These are phyloP conservation scores for Epichloe aotearoae DNA, from an alignment of 2,329 filamentous ascomycete species.

Conservation along the genomic window DNA sequence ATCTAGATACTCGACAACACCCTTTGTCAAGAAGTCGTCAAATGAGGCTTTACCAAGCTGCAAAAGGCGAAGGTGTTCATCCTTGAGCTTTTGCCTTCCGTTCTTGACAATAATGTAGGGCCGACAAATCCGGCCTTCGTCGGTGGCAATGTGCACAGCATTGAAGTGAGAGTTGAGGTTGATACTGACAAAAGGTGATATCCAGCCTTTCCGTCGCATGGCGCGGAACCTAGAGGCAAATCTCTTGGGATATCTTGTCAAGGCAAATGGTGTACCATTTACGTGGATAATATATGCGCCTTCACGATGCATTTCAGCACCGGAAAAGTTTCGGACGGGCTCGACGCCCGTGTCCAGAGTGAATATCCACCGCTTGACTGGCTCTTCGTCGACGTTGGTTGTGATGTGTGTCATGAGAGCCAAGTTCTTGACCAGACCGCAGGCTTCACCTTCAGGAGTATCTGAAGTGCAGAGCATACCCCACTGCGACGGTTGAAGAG, in stretches of 20 bases:
- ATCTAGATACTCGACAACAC: conserved; percentile 90
- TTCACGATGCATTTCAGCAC: conserved; percentile 72
- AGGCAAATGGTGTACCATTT: conserved; percentile 85
- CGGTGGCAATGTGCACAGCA: conserved; percentile 88
- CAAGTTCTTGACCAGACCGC: conserved; percentile 94
- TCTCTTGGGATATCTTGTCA: conserved; percentile 73
- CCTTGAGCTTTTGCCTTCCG: conserved; percentile 65
- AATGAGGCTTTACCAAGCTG: conserved; percentile 78
- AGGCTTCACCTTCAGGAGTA: conserved; percentile 96
- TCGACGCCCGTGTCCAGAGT: conserved; percentile 75
- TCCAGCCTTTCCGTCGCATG: conserved; percentile 75
- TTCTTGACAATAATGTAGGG: conserved; percentile 93
- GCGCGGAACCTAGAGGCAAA: conserved; percentile 79
- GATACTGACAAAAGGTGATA: conserved; percentile 94
- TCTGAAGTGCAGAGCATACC: conserved; percentile 96
- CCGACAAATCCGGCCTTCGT: conserved; percentile 91
- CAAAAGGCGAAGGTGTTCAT: conserved; percentile 65
- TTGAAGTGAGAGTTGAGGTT: conserved; percentile 89
- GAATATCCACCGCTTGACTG: conserved; percentile 76
- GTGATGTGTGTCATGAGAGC: conserved; percentile 99
- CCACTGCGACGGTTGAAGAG: conserved; percentile 92
- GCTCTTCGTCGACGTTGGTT: conserved; percentile 85
- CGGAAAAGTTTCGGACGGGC: conserved; percentile 55
- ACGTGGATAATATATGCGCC: conserved; percentile 86
- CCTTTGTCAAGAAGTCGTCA: conserved; percentile 82